These are phyloP conservation scores for Marchantia paleacea DNA, from an alignment of 225 moss, liverwort and hornwort genomes.

Conservation along the genomic window DNA sequence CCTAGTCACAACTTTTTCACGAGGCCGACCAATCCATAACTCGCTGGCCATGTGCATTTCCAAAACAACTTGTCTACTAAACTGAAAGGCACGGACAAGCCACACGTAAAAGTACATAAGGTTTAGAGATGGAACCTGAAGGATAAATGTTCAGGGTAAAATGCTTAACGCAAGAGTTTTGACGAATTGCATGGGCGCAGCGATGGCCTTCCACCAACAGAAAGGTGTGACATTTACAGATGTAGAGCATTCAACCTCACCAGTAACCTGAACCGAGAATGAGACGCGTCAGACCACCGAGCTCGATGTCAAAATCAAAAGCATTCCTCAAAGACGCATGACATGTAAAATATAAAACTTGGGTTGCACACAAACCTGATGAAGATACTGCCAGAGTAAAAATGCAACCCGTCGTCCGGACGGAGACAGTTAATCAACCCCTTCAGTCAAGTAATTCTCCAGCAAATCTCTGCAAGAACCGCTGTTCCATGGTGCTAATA, in stretches of 20 bases:
- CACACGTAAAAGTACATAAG: not conserved
- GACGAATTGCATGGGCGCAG: not conserved
- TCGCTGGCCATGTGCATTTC: not conserved
- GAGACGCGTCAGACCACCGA: not conserved
- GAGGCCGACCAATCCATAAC: not conserved
- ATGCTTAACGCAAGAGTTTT: not conserved
- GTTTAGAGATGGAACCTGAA: not conserved
- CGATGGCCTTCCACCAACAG: not conserved
- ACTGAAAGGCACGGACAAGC: not conserved
- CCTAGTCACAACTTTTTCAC: not conserved
- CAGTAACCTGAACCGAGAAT: not conserved
- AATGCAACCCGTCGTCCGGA: not conserved
- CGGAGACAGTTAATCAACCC: not conserved
- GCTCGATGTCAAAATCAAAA: not conserved
- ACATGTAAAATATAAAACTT: not conserved
- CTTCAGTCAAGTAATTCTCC: constrained; percentile 56
- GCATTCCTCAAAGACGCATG: not conserved
- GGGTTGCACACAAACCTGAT: not conserved
- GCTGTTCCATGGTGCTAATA: constrained; percentile 83
- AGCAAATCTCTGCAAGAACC: constrained; percentile 85
- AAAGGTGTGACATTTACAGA: not conserved
- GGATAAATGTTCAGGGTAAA: not conserved
- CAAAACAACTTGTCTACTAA: not conserved
- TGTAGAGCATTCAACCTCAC: not conserved
- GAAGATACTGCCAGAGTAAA: not conserved